These are phyloP conservation scores for Laguncularia racemosa DNA, from an alignment of 345 rosid species.

Conservation along the genomic window DNA sequence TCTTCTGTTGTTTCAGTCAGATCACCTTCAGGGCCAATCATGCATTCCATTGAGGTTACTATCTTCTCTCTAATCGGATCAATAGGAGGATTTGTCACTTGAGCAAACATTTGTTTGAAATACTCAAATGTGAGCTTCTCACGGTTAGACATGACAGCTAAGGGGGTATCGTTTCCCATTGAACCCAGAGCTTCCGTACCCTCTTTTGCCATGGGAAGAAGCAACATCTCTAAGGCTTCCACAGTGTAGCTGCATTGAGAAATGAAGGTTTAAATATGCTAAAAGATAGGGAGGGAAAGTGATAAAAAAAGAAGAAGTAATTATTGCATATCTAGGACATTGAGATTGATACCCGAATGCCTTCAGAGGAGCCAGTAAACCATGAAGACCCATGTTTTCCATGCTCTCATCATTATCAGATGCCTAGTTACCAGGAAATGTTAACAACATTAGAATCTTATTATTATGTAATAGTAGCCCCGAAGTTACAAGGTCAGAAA, in stretches of 20 bases:
- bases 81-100: slow-evolving; percentile 98
- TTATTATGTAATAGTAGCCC: neutral
- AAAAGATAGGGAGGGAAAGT: slow-evolving; percentile 2
- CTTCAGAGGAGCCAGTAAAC: slow-evolving; percentile 82
- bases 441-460: slow-evolving; percentile 2
- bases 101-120: slow-evolving; percentile 99
- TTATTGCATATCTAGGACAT: neutral
- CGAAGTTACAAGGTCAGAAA: neutral
- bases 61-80: slow-evolving; percentile 99
- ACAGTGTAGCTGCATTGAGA: slow-evolving; percentile 67
- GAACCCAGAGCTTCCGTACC: slow-evolving; percentile 98
- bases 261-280: slow-evolving; percentile 2
- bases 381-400: slow-evolving; percentile 89
- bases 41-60: slow-evolving; percentile 98
- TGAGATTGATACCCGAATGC: slow-evolving; percentile 75
- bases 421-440: slow-evolving; percentile 32
- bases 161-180: slow-evolving; percentile 98
- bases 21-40: slow-evolving; percentile 99
- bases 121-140: slow-evolving; percentile 91
- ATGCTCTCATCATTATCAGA: slow-evolving; percentile 64
- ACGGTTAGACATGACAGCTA: slow-evolving; percentile 93
- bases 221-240: slow-evolving; percentile 95
- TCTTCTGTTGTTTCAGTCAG: slow-evolving; percentile 97
- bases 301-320: neutral
- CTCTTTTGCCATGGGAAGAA: slow-evolving; percentile 99